Evolutionary conservation across 106 monocot species (phyloP).

Genomic region (Dioscorea dumetorum): DNA sequence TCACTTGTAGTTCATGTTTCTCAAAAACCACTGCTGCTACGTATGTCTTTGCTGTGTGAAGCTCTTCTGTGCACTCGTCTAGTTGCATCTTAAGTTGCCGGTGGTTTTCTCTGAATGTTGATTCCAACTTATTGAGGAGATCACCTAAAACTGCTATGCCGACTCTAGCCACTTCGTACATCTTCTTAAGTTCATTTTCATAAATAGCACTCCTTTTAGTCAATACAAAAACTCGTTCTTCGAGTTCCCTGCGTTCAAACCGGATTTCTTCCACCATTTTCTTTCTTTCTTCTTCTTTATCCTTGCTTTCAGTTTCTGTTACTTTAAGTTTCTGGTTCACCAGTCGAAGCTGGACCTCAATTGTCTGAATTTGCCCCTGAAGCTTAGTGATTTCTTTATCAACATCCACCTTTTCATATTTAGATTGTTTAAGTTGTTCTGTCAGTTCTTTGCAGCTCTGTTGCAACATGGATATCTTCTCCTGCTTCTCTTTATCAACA

Average conservation of each 20-base stretch:
- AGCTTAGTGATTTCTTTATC: constrained; percentile 31
- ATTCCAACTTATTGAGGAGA: constrained; percentile 21
- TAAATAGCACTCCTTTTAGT: constrained; percentile 11
- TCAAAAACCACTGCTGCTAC: constrained; percentile 12
- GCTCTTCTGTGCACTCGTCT: constrained; percentile 23
- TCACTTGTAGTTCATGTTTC: constrained; percentile 29
- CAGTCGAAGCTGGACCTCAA: constrained; percentile 62
- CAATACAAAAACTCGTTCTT: constrained; percentile 25
- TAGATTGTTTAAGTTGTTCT: constrained; percentile 30
- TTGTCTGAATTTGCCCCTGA: constrained; percentile 25
- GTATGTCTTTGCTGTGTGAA: constrained; percentile 16
- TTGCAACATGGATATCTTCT: constrained; percentile 21
- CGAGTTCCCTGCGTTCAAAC: constrained; percentile 21
- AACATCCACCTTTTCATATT: constrained; percentile 24
- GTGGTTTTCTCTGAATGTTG: constrained; percentile 17
- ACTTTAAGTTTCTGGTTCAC: constrained; percentile 65
- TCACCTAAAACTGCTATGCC: constrained; percentile 9
- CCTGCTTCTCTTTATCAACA: constrained; percentile 28
- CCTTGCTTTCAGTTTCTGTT: constrained; percentile 62
- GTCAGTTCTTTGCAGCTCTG: constrained; percentile 20
- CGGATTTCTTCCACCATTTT: constrained; percentile 27
- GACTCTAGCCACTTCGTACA: constrained; percentile 15
- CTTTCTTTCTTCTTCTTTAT: constrained; percentile 32
- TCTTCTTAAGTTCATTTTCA: constrained; percentile 21
- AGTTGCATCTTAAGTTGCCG: constrained; percentile 15